Percentiles rank a stretch among this genome's conserved stretches.
These are phyloP conservation scores for Quercus wislizeni DNA, from an alignment of 306 rosid species.

Conservation along the genomic window DNA sequence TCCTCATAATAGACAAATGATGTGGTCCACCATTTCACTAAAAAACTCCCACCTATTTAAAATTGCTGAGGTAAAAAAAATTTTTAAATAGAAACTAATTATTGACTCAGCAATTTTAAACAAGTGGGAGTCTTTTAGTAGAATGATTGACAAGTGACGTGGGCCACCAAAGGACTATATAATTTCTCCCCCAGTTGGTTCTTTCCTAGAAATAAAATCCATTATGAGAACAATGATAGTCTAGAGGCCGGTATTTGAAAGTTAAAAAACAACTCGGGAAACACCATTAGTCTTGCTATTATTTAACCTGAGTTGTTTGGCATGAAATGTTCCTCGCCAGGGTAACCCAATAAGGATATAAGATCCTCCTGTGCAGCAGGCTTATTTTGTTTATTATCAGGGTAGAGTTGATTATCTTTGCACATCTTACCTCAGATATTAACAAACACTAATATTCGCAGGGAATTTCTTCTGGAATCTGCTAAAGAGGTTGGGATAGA, in stretches of 20 bases:
- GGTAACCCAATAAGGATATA: neutral
- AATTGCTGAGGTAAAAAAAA: too few relatives aligned
- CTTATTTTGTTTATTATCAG: neutral
- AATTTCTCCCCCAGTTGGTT: neutral
- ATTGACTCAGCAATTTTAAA: too few relatives aligned
- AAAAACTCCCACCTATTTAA: too few relatives aligned
- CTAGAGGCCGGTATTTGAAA: neutral
- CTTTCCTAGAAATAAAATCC: neutral
- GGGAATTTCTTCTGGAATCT: constrained; percentile 78
- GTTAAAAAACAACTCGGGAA: neutral
- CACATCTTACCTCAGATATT: constrained; percentile 9
- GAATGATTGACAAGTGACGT: too few relatives aligned
- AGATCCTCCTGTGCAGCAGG: neutral
- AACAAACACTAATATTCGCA: constrained; percentile 30
- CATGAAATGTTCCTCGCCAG: neutral
- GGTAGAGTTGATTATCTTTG: neutral
- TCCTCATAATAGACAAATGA: too few relatives aligned
- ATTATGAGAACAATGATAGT: neutral
- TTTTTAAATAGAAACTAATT: too few relatives aligned
- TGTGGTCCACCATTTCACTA: too few relatives aligned
- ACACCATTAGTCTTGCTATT: neutral
- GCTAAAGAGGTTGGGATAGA: constrained; percentile 71
- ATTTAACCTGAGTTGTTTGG: neutral
- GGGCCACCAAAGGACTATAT: too few relatives aligned
- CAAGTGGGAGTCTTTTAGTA: too few relatives aligned